Evolutionary conservation across 192 early-diverging fungal genomes (phyloP).

Genomic region (Funneliformis geosporum): DNA sequence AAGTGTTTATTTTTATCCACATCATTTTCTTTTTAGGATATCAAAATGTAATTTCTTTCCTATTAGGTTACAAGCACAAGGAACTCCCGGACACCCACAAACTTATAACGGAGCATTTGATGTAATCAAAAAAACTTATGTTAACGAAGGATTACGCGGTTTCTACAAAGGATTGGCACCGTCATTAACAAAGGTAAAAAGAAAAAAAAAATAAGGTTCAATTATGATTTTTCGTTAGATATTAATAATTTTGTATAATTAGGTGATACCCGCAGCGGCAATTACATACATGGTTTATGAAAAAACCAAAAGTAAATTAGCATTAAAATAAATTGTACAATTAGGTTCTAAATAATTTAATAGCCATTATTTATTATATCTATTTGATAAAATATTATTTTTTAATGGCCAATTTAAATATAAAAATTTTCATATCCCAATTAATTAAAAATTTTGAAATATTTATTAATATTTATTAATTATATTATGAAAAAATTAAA

Average conservation of each 20-base stretch:
- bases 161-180: constrained; percentile 79
- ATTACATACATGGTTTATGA: constrained; percentile 78
- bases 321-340: constrained; percentile 44
- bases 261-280: constrained; percentile 72
- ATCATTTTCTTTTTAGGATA: neutral
- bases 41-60: neutral
- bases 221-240: neutral
- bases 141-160: constrained; percentile 61
- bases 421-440: too few relatives aligned
- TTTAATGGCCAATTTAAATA: too few relatives aligned
- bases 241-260: constrained; percentile 1
- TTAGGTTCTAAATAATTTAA: too few relatives aligned
- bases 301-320: constrained; percentile 49
- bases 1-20: neutral
- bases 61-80: constrained; percentile 75
- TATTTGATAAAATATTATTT: too few relatives aligned
- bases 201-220: neutral
- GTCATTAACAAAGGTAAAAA: constrained; percentile 66
- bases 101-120: constrained; percentile 65
- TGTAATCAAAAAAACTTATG: constrained; percentile 61
- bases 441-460: too few relatives aligned
- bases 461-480: too few relatives aligned
- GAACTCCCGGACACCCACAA: constrained; percentile 71
- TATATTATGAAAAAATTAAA: too few relatives aligned
- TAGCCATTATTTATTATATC: too few relatives aligned